phyloP scores from a whole-genome alignment of 2,329 filamentous ascomycete genomes.

The Ascochyta viciae-villosae region DNA sequence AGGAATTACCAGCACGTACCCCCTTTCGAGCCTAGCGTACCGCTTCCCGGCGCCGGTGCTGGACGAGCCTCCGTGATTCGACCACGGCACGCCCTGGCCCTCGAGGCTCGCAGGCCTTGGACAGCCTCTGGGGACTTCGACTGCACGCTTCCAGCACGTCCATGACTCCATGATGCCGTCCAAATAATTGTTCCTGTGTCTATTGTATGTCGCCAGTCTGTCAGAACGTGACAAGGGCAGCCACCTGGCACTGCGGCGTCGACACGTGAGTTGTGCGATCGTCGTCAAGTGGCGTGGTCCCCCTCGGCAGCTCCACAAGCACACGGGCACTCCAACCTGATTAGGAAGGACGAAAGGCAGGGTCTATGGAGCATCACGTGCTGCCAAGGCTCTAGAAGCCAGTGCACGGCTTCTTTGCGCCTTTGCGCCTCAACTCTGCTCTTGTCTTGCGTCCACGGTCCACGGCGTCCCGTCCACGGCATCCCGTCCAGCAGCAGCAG shows the following conservation, averaged over 20 bases:
- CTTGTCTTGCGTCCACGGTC: slow-evolving; percentile 7
- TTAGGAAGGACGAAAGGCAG: slow-evolving; percentile 7
- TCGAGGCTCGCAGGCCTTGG: not conserved
- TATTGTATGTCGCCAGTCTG: not conserved
- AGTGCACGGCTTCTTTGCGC: slow-evolving; percentile 4
- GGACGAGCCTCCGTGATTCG: slow-evolving; percentile 8
- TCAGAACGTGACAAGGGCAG: not conserved
- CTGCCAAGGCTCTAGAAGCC: slow-evolving; percentile 11
- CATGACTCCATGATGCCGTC: not conserved
- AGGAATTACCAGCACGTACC: slow-evolving; percentile 1
- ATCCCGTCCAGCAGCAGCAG: slow-evolving; percentile 14
- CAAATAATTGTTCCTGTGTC: no score
- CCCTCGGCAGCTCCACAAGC: not conserved
- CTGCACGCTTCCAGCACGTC: slow-evolving; percentile 1
- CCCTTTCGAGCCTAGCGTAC: slow-evolving; percentile 6
- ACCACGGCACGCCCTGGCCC: not conserved
- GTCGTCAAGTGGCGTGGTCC: slow-evolving; percentile 7
- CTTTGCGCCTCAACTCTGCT: slow-evolving; percentile 12
- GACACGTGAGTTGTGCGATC: slow-evolving; percentile 3
- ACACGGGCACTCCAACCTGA: slow-evolving; percentile 5
- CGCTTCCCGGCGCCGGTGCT: slow-evolving; percentile 7
- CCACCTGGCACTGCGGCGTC: slow-evolving; percentile 3
- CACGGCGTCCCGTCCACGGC: slow-evolving; percentile 12
- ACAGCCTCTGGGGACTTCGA: not conserved
- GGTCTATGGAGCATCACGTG: slow-evolving; percentile 14